A percentile compares a stretch with the other conserved stretches of the same genome.
Conservation (phyloP, 1,139 yeast genomes). For the Blastobotrys raffinosifermentans region DNA sequence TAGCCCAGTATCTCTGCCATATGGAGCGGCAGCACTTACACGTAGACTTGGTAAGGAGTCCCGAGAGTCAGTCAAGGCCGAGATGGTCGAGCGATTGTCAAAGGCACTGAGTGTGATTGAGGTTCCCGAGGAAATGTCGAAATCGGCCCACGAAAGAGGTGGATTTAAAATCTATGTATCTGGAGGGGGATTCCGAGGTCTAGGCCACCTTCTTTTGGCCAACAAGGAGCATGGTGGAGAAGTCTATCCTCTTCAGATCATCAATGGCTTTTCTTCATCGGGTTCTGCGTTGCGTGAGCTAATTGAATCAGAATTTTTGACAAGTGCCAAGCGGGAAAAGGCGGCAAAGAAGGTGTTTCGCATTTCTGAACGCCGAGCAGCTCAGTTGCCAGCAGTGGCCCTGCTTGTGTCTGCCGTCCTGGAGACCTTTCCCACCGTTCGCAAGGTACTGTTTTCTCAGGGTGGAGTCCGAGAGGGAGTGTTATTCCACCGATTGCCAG, state of each 20-base stretch:
- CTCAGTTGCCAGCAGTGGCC: conserved; percentile 61
- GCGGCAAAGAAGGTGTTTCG: conserved; percentile 42
- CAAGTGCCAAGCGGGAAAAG: conserved; percentile 7
- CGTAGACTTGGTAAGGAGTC: conserved; percentile 47
- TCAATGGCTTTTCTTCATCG: conserved; percentile 57
- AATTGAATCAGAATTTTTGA: conserved; percentile 15
- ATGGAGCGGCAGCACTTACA: conserved; percentile 60
- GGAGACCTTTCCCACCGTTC: conserved; percentile 50
- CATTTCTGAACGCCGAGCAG: conserved; percentile 54
- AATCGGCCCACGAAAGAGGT: conserved; percentile 42
- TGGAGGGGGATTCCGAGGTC: conserved; percentile 64
- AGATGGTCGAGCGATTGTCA: conserved; percentile 31
- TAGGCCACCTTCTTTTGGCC: conserved; percentile 53
- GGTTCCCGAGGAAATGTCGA: conserved; percentile 23
- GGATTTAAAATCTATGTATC: conserved; percentile 57
- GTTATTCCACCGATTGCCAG: conserved; percentile 51
- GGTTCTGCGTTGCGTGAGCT: conserved; percentile 40
- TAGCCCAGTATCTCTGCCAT: conserved; percentile 55
- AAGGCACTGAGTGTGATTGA: conserved; percentile 43
- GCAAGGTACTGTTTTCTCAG: conserved; percentile 57
- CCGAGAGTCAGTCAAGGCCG: conserved; percentile 17
- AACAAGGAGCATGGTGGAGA: conserved; percentile 47
- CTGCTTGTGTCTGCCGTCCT: conserved; percentile 53
- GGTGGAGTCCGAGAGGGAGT: conserved; percentile 73
- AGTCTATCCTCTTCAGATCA: conserved; percentile 46